Evolutionary conservation across 1,284 basidiomycete genomes (phyloP), one percentile per base, ranked within the genome.

Genomic region (Pascua sp.): DNA sequence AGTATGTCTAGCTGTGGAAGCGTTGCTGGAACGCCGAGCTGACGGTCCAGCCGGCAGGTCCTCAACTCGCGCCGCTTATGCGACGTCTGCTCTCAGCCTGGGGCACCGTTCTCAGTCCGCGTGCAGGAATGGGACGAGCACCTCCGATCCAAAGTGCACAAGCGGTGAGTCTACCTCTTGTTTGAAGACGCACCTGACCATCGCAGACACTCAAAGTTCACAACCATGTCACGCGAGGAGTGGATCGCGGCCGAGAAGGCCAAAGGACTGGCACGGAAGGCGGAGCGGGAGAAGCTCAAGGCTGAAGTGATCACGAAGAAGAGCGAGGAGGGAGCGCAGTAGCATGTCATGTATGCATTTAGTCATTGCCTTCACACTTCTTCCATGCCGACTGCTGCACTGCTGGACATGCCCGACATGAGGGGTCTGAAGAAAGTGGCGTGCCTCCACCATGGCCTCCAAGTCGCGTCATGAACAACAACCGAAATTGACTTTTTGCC

Each of bases 31-130:
- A 32, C 24, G 24, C 24, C 55, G 53, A 13, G n/a, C 17, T 18
- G n/a, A 42, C 17, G 4, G 13, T 17, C 36, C 13, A 73, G 71
- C 55, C 87, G 86, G 53, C 88, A 83, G 16, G 72, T 84, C 10
- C 74, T 91, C 2, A 76, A 81, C 49, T 82, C 84, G 0, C 81
- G 86, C 52, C 82, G 78, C 49, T 85, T 86, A 1, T 97, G 93
- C 71, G 71, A 81, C 1, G 68, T 82, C 1, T 97, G 93, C 69
- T 91, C 90, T 0, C 64, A 70, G 5, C 80, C 90, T 57, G 71
- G 78, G 2, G 77, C 81, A 32, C 92, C 93, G 0, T 81, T 90
- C 54, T 86, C 92, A 81, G 80, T 96, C 12, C 84, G 88, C 52
- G 82, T 84, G 4, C 73, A 77, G 12, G 82, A 86, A 60, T 89